Base-by-base conservation (phyloP, 768 basidiomycete genomes). In the Melanogaster broomeanus region DNA sequence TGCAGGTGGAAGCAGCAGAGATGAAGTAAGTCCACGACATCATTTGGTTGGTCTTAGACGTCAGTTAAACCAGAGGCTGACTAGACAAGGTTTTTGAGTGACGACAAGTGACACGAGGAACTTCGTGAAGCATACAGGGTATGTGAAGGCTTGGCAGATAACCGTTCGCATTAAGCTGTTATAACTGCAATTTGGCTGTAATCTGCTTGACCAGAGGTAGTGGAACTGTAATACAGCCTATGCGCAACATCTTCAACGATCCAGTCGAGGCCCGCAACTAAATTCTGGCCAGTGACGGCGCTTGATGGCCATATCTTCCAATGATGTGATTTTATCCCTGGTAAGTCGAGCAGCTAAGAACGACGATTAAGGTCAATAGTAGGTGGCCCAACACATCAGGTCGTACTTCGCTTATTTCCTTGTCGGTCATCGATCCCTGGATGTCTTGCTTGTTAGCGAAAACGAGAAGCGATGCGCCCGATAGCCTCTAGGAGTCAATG, bases 381-480 rank as follows among this genome's bases (percentile, higher is more conserved):
- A 39, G 24, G 44, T 41, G 18, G 16, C 13, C 24, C 2, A 34
- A 48, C 39, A 43, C 37, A 38, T 25, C 31, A 46, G 13, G 40
- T 76, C 88, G 68, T 68, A 91, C 95, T 65, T 90, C 79, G 54
- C 84, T 78, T 58, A 98, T 97, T 72, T 97, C 93, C 28, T 72
- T 67, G 55, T 85, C 81, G 28, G 82, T 80, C 85, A 98, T 83
- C 1, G 93, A 88, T 43, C 93, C 91, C 51, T 81, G 80, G 51
- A 98, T 82, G 73, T 99, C 97, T 66, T 97, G 95, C 71, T 99
- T 99, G 73, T 99, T 99, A 25, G 97, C 97, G 65, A 98, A 91
- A 48, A 98, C 86, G 33, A 98, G 82, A 45, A 98, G 79, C 12
- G 93, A 95, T 38, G 97, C 97, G n/a, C 97, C 96, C 45, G 93